phyloP scores from a whole-genome alignment of 306 rosid genomes.

The Quillaja saponaria region DNA sequence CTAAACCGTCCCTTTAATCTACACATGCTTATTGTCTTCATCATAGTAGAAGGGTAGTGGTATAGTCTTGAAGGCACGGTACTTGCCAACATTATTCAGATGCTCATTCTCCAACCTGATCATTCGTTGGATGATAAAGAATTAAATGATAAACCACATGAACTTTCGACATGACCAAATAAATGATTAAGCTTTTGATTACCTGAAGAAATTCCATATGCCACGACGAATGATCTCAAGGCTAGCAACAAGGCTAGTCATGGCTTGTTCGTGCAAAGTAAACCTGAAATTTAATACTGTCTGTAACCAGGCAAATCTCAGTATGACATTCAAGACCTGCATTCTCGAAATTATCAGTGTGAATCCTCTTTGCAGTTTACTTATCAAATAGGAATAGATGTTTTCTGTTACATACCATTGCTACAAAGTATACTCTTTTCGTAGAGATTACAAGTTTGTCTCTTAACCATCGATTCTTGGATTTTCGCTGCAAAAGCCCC shows the following conservation, averaged over 20 bases:
- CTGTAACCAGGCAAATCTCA: slow-evolving; percentile 76
- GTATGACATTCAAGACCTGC: slow-evolving; percentile 65
- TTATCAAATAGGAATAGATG: neutral
- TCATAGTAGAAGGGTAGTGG: slow-evolving; percentile 74
- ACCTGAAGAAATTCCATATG: slow-evolving; percentile 79
- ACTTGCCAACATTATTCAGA: slow-evolving; percentile 78
- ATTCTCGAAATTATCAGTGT: neutral
- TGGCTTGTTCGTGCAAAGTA: slow-evolving; percentile 48
- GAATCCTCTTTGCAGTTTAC: neutral
- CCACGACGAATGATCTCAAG: slow-evolving; percentile 77
- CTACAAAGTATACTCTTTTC: slow-evolving; percentile 54
- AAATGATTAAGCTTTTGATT: neutral
- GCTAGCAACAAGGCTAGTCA: slow-evolving; percentile 44
- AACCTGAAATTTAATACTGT: slow-evolving; percentile 47
- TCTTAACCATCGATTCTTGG: slow-evolving; percentile 66
- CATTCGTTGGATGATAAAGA: neutral
- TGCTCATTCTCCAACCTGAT: slow-evolving; percentile 78
- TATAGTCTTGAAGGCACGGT: slow-evolving; percentile 72
- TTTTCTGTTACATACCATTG: slow-evolving; percentile 45
- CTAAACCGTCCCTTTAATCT: neutral
- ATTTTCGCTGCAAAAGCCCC: slow-evolving; percentile 64
- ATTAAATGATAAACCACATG: neutral
- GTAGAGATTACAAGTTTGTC: slow-evolving; percentile 61
- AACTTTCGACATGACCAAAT: neutral
- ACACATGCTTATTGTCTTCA: slow-evolving; percentile 56